Base-by-base conservation (phyloP, 1,284 basidiomycete species). In the Fistulinella cinereoalba region DNA sequence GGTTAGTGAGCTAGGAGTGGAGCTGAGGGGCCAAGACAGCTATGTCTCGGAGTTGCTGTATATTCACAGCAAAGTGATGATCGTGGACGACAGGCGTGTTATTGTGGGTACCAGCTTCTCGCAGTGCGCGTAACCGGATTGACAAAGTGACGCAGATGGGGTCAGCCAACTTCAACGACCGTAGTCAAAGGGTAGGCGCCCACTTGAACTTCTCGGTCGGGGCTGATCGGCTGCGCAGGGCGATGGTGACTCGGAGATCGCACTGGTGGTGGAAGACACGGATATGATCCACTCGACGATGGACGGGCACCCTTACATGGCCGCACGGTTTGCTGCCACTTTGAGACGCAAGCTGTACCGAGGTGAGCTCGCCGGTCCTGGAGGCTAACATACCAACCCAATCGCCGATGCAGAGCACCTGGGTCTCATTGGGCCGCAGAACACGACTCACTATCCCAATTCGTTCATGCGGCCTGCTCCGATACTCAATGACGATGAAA, bases 181-280 rank as follows among this genome's bases (percentile, higher is more conserved):
- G 90, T 25, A 86, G 83, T 52, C 85, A 90, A 66, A 83, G 78
- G 74, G 84, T 78, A 44, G 29, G 63, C 33, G 9, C 37, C 8
- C 13, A 16, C 16, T 34, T 15, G 32, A 7, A 6, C 21, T 25
- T 13, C 18, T 25, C 25, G 19, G 34, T 12, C 34, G 19, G 43
- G 22, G 32, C 49, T 63, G 31, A 60, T 37, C 7, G 28, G 18
- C 46, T 43, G 46, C 18, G 13, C 51, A 86, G 77, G 93, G 94
- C 24, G 83, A 95, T 58, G 90, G 92, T 28, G 94, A 97, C 66
- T 93, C 90, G 1, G 94, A 97, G 69, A 96, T 97, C 55, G 90
- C 89, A 1, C 70, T 95, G 6, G 82, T 97, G 15, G 85, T 96
- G 22, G 92, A 97, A 67, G 94, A 97, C 60, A 71, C 76, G 3